A percentile compares a stretch with the other conserved stretches of the same genome.
phyloP scores from a whole-genome alignment of 495 filamentous ascomycete genomes.

The Daldinia loculata region DNA sequence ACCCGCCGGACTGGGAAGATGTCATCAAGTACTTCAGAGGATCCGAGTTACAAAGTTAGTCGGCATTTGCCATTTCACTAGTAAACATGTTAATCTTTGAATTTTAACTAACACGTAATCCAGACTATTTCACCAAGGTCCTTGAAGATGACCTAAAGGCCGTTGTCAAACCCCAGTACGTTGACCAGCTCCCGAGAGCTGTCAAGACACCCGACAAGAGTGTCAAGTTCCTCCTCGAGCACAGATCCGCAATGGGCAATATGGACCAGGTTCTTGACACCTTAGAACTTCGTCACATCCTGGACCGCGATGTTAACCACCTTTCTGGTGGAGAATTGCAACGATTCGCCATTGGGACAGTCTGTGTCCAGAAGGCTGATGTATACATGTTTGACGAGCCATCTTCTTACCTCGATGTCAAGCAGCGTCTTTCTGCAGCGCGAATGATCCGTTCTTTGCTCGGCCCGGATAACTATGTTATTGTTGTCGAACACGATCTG shows the following conservation, averaged over 20 bases:
- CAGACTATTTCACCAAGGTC: constrained; percentile 98
- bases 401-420: constrained; percentile 92
- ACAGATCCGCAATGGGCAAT: constrained; percentile 78
- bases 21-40: constrained; percentile 97
- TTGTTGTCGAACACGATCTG: constrained; percentile 98
- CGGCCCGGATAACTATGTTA: constrained; percentile 90
- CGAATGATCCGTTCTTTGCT: constrained; percentile 90
- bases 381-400: constrained; percentile 99
- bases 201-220: constrained; percentile 79
- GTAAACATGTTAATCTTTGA: background rate
- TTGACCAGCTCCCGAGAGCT: constrained; percentile 94
- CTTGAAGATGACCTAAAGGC: constrained; percentile 96
- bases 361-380: constrained; percentile 95
- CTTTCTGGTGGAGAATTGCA: constrained; percentile 98
- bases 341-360: constrained; percentile 93
- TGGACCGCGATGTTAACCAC: constrained; percentile 83
- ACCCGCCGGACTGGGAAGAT: constrained; percentile 98
- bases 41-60: constrained; percentile 92
- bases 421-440: constrained; percentile 93
- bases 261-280: constrained; percentile 84
- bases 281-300: constrained; percentile 85
- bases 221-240: constrained; percentile 78
- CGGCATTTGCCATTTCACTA: background rate
- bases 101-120: constrained; percentile 8
- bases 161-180: constrained; percentile 98